A percentile compares a stretch with the other conserved stretches of the same genome.
Evolutionary conservation across 805 yeast genomes (phyloP).

Genomic region (Kodamaea jinghongensis): DNA sequence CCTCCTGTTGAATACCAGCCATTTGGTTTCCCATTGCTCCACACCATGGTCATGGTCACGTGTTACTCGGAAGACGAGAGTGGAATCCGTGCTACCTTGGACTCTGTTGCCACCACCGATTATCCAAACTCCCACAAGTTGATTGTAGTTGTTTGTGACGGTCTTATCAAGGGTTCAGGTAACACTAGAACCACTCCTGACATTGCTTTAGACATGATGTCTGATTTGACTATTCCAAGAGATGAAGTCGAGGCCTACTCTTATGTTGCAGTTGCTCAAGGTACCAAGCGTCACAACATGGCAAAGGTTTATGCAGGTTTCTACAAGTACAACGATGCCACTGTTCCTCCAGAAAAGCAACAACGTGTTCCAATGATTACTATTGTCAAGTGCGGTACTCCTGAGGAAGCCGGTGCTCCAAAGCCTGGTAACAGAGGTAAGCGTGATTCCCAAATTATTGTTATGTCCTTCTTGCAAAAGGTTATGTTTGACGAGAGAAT

Average conservation of each 20-base stretch:
- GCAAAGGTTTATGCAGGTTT: constrained; percentile 95
- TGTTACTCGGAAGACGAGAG: constrained; percentile 92
- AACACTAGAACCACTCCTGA: constrained; percentile 88
- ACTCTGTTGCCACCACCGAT: constrained; percentile 91
- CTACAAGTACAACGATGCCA: constrained; percentile 75
- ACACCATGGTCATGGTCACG: constrained; percentile 56
- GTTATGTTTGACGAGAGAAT: constrained; percentile 90
- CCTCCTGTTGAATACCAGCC: constrained; percentile 91
- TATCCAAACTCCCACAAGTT: constrained; percentile 94
- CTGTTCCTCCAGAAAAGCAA: constrained; percentile 78
- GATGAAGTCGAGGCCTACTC: constrained; percentile 81
- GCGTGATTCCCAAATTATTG: constrained; percentile 87
- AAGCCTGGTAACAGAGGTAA: constrained; percentile 94
- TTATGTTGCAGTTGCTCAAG: constrained; percentile 94
- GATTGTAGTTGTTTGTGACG: constrained; percentile 85
- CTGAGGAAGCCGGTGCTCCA: constrained; percentile 62
- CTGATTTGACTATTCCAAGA: constrained; percentile 57
- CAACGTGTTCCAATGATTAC: constrained; percentile 78
- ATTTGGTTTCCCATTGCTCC: constrained; percentile 70
- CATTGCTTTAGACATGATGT: constrained; percentile 82
- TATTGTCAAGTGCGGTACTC: constrained; percentile 86
- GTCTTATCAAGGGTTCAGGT: constrained; percentile 91
- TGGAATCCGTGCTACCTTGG: constrained; percentile 84
- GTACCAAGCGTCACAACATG: constrained; percentile 94
- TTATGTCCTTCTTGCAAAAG: constrained; percentile 87